Evolutionary conservation across 2,329 filamentous ascomycete species (phyloP), one percentile per base, ranked within the genome.

Genomic region (Colletotrichum chrysophilum): DNA sequence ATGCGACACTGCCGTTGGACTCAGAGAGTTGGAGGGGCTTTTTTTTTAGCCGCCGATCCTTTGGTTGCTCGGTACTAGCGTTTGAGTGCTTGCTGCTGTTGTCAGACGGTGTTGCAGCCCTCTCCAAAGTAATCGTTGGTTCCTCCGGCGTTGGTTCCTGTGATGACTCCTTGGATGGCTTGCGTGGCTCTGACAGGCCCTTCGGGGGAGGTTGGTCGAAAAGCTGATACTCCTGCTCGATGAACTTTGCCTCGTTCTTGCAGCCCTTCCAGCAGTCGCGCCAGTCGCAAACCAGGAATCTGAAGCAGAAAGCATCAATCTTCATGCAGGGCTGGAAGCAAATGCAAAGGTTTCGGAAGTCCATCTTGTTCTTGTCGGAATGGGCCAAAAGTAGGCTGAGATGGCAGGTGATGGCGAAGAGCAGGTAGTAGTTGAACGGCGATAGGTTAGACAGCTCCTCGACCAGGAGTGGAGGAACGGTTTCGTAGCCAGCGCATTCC

Each of bases 261-360:
- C 96, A 98, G 10, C 96, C 96, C 83, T 97, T 96, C 96, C 96
- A 98, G 86, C 96, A 98, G 79, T 97, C 94, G 79, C 96, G 93
- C 96, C 96, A 98, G 82, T 98, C 94, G 81, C 95, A 95, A 24
- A 98, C 96, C 14, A 98, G 89, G 78, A 98, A 98, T 80, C 96
- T 95, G 89, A 98, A 98, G 83, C 95, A 97, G 83, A 96, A 97
- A 1, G 93, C 93, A 81, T 98, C 96, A 75, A 98, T 97, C 86
- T 96, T 98, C 91, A 98, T 95, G 84, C 96, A 98, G 5, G 96
- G 96, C 84, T 98, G 96, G 85, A 98, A 98, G 87, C 96, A 98
- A 80, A 98, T 98, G 86, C 96, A 98, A 28, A 98, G 88, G 79
- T 98, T 98, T 82, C 95, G 93, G 83, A 96, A 98, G 82, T 98